A percentile compares a stretch with the other conserved stretches of the same genome.
Conservation (phyloP, 2,329 filamentous ascomycete genomes). For the Trichoderma sp. region DNA sequence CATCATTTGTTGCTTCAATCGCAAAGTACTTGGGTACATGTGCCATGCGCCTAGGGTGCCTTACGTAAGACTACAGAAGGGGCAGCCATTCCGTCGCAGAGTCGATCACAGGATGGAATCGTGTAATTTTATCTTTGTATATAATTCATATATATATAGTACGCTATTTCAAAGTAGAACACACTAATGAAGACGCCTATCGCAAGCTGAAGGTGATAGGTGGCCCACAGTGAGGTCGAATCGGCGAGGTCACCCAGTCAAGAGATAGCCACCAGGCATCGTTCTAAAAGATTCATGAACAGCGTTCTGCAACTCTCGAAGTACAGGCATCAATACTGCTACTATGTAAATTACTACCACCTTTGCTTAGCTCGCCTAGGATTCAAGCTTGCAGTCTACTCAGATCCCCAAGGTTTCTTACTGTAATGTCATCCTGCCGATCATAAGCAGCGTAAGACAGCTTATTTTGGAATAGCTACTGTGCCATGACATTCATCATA, state of each 20-base stretch:
- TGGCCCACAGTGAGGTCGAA: too few species aligned
- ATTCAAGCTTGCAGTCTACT: background rate
- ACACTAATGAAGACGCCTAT: too few species aligned
- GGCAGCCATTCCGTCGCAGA: too few species aligned
- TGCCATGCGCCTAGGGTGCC: background rate
- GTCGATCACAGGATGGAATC: too few species aligned
- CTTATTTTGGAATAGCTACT: background rate
- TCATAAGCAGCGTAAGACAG: background rate
- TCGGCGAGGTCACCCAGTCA: too few species aligned
- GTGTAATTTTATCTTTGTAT: too few species aligned
- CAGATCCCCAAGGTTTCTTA: background rate
- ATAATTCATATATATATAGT: too few species aligned
- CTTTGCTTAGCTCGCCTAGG: background rate
- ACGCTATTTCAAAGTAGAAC: too few species aligned
- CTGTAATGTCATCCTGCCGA: background rate
- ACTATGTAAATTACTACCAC: background rate
- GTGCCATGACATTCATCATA: background rate
- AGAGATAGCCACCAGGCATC: too few species aligned
- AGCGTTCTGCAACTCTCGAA: background rate
- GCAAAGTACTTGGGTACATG: background rate
- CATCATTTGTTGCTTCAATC: slow-evolving; percentile 14
- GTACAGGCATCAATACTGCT: background rate
- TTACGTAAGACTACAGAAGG: background rate
- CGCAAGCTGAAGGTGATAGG: too few species aligned
- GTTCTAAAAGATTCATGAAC: background rate